Conservation (phyloP, 305 asterid genomes). For the Coffea humblotiana region DNA sequence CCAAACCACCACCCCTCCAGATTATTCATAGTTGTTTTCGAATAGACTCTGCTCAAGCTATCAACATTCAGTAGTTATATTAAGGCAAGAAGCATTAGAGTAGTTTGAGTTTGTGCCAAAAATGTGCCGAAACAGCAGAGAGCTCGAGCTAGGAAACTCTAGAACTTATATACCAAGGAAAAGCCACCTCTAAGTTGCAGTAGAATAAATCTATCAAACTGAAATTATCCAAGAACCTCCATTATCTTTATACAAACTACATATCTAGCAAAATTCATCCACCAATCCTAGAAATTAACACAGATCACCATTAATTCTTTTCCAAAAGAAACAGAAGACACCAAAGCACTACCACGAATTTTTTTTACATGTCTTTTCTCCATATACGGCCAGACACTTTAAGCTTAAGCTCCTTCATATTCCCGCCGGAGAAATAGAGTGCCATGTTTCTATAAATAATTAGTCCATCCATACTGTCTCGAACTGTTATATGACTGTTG, state of each 20-base stretch:
- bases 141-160: neutral
- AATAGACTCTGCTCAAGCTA: too few relatives aligned
- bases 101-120: too few relatives aligned
- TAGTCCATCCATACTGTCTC: constrained; percentile 35
- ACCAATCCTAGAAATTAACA: neutral
- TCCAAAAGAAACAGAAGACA: neutral
- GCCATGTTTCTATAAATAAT: constrained; percentile 32
- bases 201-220: too few relatives aligned
- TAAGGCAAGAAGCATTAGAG: too few relatives aligned
- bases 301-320: neutral
- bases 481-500: constrained; percentile 29
- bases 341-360: neutral
- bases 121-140: neutral
- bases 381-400: constrained; percentile 32
- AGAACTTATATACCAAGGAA: neutral
- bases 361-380: constrained; percentile 12
- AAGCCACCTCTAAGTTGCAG: neutral
- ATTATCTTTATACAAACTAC: neutral
- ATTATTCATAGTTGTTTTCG: too few relatives aligned
- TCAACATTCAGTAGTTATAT: too few relatives aligned
- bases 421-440: constrained; percentile 22
- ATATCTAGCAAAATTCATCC: neutral
- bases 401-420: constrained; percentile 32
- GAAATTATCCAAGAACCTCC: neutral
- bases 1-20: too few relatives aligned